Evolutionary conservation across 371 early-diverging fungal genomes (phyloP).

Genomic region (Apophysomyces elegans): DNA sequence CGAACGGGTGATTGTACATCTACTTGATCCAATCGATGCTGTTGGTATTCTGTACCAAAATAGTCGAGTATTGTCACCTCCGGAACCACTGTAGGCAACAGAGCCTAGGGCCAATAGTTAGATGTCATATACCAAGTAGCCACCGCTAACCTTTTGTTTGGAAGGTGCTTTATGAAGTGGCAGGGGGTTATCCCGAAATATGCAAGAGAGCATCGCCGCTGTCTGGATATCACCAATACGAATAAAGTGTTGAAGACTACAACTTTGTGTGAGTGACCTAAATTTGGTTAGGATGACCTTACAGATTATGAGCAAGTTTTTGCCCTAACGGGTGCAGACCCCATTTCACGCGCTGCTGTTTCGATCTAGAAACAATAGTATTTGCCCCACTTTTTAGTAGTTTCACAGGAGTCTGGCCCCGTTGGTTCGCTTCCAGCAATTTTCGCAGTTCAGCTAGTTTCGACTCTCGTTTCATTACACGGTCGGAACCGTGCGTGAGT

Average conservation of each 20-base stretch:
- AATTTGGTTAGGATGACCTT: conserved; percentile 29
- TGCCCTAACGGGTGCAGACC: conserved; percentile 77
- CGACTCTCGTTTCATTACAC: conserved; percentile 26
- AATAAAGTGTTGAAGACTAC: conserved; percentile 69
- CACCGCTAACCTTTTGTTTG: conserved; percentile 5
- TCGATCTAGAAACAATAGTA: neutral
- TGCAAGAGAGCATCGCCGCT: conserved; percentile 81
- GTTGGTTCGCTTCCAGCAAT: conserved; percentile 16
- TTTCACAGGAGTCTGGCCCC: conserved; percentile 5
- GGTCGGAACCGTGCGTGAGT: conserved; percentile 12
- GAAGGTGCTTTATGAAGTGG: conserved; percentile 8
- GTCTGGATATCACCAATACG: conserved; percentile 83
- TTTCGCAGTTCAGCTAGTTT: conserved; percentile 27
- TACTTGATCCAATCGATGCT: conserved; percentile 1
- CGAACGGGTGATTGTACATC: conserved; percentile 5
- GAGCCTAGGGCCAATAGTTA: neutral
- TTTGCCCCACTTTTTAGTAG: neutral
- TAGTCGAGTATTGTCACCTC: conserved; percentile 33
- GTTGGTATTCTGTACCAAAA: conserved; percentile 23
- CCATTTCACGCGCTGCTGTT: conserved; percentile 59
- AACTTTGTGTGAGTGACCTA: neutral
- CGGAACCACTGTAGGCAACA: conserved; percentile 8
- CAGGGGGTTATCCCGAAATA: conserved; percentile 53
- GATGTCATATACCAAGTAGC: neutral
- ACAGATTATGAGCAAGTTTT: conserved; percentile 63